These are phyloP conservation scores for Vigna mungo DNA, from an alignment of 306 rosid genomes.

Conservation along the genomic window DNA sequence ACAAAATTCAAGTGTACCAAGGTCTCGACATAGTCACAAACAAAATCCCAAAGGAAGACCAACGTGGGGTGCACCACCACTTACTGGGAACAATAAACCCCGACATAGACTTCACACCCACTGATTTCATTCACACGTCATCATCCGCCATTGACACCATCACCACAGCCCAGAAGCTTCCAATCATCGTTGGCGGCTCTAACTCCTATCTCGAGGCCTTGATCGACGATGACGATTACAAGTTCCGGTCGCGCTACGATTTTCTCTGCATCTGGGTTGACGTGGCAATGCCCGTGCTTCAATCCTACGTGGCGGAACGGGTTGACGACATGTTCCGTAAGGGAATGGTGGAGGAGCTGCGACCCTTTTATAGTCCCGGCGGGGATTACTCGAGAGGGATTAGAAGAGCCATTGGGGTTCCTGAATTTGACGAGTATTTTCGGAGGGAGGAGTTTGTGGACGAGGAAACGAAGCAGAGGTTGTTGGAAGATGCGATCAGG, in stretches of 20 bases:
- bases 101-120: constrained; percentile 59
- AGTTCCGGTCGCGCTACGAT: constrained; percentile 61
- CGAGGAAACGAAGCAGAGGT: constrained; percentile 34
- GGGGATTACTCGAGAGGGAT: constrained; percentile 69
- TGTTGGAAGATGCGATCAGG: constrained; percentile 55
- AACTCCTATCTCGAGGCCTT: constrained; percentile 78
- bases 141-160: constrained; percentile 54
- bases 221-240: constrained; percentile 61
- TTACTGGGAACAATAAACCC: constrained; percentile 68
- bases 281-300: constrained; percentile 59
- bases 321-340: constrained; percentile 69
- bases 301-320: constrained; percentile 56
- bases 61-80: constrained; percentile 75
- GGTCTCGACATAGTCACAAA: constrained; percentile 83
- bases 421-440: constrained; percentile 76
- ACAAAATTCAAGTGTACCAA: constrained; percentile 83
- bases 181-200: constrained; percentile 91
- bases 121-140: constrained; percentile 59
- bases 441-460: constrained; percentile 44
- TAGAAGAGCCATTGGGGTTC: constrained; percentile 82
- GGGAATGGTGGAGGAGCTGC: constrained; percentile 71
- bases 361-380: constrained; percentile 55
- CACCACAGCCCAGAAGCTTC: constrained; percentile 48
- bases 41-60: constrained; percentile 75
- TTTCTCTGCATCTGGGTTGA: constrained; percentile 82